These are phyloP conservation scores for Diophrys sp. DNA, from an alignment of 73 alveolate species.

Conservation along the genomic window DNA sequence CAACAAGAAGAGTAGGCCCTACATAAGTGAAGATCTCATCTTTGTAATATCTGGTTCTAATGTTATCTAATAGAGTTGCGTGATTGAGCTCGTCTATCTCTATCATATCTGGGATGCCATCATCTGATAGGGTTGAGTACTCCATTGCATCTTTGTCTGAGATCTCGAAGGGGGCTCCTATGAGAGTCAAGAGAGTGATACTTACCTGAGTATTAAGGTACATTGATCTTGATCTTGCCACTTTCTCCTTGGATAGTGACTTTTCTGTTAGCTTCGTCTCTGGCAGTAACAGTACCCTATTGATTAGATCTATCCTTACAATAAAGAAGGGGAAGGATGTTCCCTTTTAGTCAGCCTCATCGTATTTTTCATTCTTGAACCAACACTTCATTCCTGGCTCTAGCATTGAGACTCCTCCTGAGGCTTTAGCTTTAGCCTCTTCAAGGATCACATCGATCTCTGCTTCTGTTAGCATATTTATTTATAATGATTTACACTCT, in stretches of 20 bases:
- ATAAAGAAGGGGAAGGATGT: slow-evolving; percentile 45
- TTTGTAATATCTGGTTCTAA: slow-evolving; percentile 71
- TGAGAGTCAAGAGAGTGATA: too few species aligned
- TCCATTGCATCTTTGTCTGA: slow-evolving; percentile 32
- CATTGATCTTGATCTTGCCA: background rate
- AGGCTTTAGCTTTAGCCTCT: background rate
- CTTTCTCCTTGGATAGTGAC: background rate
- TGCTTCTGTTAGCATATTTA: background rate
- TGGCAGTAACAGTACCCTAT: slow-evolving; percentile 34
- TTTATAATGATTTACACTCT: background rate
- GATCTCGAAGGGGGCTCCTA: slow-evolving; percentile 23
- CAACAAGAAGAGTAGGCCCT: slow-evolving; percentile 92
- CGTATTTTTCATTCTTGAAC: slow-evolving; percentile 46
- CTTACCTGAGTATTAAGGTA: slow-evolving; percentile 3
- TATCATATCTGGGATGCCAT: slow-evolving; percentile 77
- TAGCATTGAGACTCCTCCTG: background rate
- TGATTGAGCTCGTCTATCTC: slow-evolving; percentile 73
- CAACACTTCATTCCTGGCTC: slow-evolving; percentile 19
- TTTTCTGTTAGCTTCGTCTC: slow-evolving; percentile 22
- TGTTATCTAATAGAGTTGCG: slow-evolving; percentile 75
- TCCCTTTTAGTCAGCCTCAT: slow-evolving; percentile 49
- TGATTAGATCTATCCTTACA: slow-evolving; percentile 11
- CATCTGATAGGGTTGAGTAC: slow-evolving; percentile 36
- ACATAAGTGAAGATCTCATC: slow-evolving; percentile 93
- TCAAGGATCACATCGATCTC: background rate